Percentiles rank a stretch among this genome's conserved stretches.
Evolutionary conservation across 345 rosid genomes (phyloP).

Genomic region (Arabidopsis thaliana): DNA sequence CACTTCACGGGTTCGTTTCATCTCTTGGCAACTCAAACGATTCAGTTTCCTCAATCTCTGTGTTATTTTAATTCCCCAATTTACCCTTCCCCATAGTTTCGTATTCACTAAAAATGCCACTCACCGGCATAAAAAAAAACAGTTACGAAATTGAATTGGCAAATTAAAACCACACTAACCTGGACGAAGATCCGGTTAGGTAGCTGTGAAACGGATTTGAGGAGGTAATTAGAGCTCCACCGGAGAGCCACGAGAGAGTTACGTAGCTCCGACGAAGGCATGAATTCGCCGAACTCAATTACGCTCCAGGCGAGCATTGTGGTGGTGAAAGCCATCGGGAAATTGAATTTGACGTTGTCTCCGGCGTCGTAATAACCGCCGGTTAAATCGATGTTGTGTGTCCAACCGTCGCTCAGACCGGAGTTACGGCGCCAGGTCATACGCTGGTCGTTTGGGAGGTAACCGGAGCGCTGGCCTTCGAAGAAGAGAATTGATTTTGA

Average conservation of each 20-base stretch:
- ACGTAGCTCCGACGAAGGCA: constrained; percentile 72
- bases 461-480: constrained; percentile 95
- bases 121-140: constrained; percentile 27
- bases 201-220: constrained; percentile 81
- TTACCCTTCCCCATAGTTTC: constrained; percentile 18
- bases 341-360: constrained; percentile 86
- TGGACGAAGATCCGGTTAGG: constrained; percentile 91
- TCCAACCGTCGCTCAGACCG: constrained; percentile 80
- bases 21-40: constrained; percentile 35
- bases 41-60: constrained; percentile 34
- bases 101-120: constrained; percentile 29
- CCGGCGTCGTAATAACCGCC: constrained; percentile 99
- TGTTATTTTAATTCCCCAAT: constrained; percentile 5
- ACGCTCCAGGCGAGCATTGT: constrained; percentile 92
- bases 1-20: constrained; percentile 46
- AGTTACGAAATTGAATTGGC: constrained; percentile 35
- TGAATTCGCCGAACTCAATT: constrained; percentile 78
- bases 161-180: constrained; percentile 49
- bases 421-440: constrained; percentile 73
- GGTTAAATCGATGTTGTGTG: constrained; percentile 64
- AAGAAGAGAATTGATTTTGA: constrained; percentile 93
- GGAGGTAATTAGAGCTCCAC: constrained; percentile 83
- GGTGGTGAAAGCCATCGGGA: constrained; percentile 96
- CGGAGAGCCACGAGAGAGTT: constrained; percentile 72
- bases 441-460: constrained; percentile 73